Conservation (phyloP, 2,329 filamentous ascomycete species). For the Verruconis gallopava region DNA sequence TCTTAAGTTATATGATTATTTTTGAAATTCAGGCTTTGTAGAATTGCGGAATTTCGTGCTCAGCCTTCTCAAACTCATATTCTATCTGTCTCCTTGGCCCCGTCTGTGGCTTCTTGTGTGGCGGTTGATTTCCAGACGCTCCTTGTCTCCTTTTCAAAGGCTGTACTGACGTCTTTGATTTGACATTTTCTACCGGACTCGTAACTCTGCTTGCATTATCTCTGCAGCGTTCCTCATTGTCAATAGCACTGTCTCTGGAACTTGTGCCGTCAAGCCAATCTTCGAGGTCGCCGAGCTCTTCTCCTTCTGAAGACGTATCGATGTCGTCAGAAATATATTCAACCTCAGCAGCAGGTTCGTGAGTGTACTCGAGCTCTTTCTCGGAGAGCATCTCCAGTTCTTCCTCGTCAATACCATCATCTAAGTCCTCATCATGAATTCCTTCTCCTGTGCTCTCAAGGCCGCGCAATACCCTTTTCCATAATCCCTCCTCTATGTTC, state of each 20-base stretch:
- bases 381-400: constrained; percentile 60
- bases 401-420: constrained; percentile 72
- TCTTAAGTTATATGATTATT: too few species aligned
- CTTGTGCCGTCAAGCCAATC: constrained; percentile 78
- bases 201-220: constrained; percentile 47
- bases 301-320: constrained; percentile 48
- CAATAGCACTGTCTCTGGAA: constrained; percentile 26
- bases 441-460: constrained; percentile 81
- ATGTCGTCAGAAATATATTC: constrained; percentile 93
- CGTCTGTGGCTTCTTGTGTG: constrained; percentile 44
- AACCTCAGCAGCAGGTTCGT: constrained; percentile 59
- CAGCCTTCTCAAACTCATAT: constrained; percentile 60
- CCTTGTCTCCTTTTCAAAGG: constrained; percentile 45
- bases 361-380: constrained; percentile 45
- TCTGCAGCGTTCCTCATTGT: constrained; percentile 38
- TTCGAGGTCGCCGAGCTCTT: constrained; percentile 60
- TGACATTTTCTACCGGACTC: constrained; percentile 39
- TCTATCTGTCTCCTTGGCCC: constrained; percentile 60
- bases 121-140: constrained; percentile 36
- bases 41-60: too few species aligned
- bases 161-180: constrained; percentile 43
- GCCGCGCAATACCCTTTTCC: constrained; percentile 90
- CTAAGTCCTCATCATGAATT: constrained; percentile 71
- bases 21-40: too few species aligned
- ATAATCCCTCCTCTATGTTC: constrained; percentile 88